phyloP scores from a whole-genome alignment of 2,329 filamentous ascomycete genomes.

The Aspergillus awamori region DNA sequence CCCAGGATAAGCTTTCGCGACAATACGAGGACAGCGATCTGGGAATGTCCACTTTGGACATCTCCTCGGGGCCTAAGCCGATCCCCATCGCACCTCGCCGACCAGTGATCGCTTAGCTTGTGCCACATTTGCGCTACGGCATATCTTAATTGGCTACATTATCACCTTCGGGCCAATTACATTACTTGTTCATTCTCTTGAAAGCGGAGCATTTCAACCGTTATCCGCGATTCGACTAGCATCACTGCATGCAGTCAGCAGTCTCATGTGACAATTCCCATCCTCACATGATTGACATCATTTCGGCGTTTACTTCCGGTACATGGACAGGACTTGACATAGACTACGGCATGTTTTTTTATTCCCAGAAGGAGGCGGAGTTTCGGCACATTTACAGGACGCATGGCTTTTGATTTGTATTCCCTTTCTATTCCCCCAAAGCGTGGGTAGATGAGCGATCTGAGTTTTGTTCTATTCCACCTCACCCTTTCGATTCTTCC shows the following conservation, averaged over 20 bases:
- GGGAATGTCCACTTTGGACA: constrained; percentile 36
- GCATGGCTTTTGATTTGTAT: constrained; percentile 10
- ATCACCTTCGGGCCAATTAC: background rate
- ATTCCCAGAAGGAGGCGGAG: constrained; percentile 23
- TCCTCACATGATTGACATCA: background rate
- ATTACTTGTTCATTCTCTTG: background rate
- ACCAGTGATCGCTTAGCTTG: constrained; percentile 38
- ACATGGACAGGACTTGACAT: constrained; percentile 22
- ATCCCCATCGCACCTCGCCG: constrained; percentile 43
- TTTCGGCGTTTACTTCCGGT: constrained; percentile 8
- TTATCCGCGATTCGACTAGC: background rate
- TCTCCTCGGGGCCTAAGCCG: constrained; percentile 40
- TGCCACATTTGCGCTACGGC: background rate
- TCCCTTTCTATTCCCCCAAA: constrained; percentile 6
- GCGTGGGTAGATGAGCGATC: constrained; percentile 21
- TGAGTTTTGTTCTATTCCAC: constrained; percentile 11
- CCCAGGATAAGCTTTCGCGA: constrained; percentile 20
- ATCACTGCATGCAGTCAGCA: background rate
- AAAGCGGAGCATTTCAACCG: constrained; percentile 1
- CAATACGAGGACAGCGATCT: constrained; percentile 36
- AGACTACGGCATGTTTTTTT: constrained; percentile 26
- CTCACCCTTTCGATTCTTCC: background rate
- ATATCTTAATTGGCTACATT: background rate
- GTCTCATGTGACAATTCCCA: background rate
- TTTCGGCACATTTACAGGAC: constrained; percentile 20